Conservation (phyloP, 2,329 filamentous ascomycete species). For the Trichoderma atrobrunneum region DNA sequence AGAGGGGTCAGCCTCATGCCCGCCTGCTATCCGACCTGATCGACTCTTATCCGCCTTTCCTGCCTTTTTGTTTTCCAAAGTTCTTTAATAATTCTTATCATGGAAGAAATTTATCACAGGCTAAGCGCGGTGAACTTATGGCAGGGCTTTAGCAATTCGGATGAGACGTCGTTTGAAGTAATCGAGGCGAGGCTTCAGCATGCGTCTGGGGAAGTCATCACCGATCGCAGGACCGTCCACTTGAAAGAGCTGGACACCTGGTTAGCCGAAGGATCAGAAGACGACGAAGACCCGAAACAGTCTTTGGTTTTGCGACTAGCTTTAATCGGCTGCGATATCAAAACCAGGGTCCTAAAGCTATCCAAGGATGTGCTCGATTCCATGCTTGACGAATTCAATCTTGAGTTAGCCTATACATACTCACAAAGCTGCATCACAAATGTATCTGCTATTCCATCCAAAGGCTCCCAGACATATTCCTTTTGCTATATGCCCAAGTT, state of each 20-base stretch:
- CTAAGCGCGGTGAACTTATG: slow-evolving; percentile 28
- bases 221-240: slow-evolving; percentile 15
- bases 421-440: slow-evolving; percentile 36
- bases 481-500: slow-evolving; percentile 40
- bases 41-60: not conserved
- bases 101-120: slow-evolving; percentile 35
- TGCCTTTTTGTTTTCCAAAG: not conserved
- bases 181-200: slow-evolving; percentile 32
- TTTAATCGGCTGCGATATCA: slow-evolving; percentile 27
- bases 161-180: slow-evolving; percentile 26
- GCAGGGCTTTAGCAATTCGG: slow-evolving; percentile 20
- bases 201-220: slow-evolving; percentile 23
- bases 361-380: slow-evolving; percentile 21
- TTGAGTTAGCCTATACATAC: slow-evolving; percentile 34
- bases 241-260: slow-evolving; percentile 22
- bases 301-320: slow-evolving; percentile 33
- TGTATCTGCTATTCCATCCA: slow-evolving; percentile 28
- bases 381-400: slow-evolving; percentile 30
- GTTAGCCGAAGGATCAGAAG: slow-evolving; percentile 25
- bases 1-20: too few relatives aligned
- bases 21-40: too few relatives aligned
- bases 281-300: slow-evolving; percentile 17
- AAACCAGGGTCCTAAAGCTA: slow-evolving; percentile 28
- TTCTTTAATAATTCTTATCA: slow-evolving; percentile 2
- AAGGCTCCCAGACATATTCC: slow-evolving; percentile 28